Evolutionary conservation across 2,329 filamentous ascomycete species (phyloP).

Genomic region (Diaporthe longicolla): DNA sequence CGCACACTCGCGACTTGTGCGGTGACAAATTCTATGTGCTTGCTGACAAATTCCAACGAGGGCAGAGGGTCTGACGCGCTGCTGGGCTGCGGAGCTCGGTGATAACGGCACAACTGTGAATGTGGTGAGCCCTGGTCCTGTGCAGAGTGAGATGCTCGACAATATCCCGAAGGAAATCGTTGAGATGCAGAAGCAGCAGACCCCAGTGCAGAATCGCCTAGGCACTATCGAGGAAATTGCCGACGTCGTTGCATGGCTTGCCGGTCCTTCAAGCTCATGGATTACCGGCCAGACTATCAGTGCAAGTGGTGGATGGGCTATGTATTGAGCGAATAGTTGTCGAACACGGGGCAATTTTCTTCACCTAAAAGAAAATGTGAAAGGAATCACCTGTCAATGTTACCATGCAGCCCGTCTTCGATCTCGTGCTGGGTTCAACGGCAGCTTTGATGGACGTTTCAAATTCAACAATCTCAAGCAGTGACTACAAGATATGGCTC

Average conservation of each 20-base stretch:
- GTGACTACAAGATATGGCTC: background rate
- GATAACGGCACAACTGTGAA: slow-evolving; percentile 72
- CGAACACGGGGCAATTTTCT: background rate
- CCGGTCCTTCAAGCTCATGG: slow-evolving; percentile 63
- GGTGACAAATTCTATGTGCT: background rate
- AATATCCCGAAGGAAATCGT: slow-evolving; percentile 64
- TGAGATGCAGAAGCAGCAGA: slow-evolving; percentile 63
- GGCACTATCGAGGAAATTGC: slow-evolving; percentile 69
- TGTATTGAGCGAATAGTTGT: slow-evolving; percentile 42
- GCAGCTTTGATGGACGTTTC: background rate
- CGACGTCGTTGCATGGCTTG: slow-evolving; percentile 68
- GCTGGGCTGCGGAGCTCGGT: slow-evolving; percentile 72
- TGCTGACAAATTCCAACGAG: background rate
- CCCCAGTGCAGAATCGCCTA: slow-evolving; percentile 64
- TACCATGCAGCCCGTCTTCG: no score
- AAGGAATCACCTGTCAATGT: no score
- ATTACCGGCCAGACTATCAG: slow-evolving; percentile 69
- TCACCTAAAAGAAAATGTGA: no score
- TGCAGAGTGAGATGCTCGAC: slow-evolving; percentile 70
- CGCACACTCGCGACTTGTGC: background rate
- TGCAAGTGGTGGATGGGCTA: slow-evolving; percentile 62
- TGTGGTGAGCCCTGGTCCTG: slow-evolving; percentile 70
- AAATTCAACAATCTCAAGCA: background rate
- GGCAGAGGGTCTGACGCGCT: slow-evolving; percentile 71
- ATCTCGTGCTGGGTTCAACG: background rate